phyloP scores from a whole-genome alignment of 2,329 filamentous ascomycete genomes.

The Ophioceras dolichostomum region DNA sequence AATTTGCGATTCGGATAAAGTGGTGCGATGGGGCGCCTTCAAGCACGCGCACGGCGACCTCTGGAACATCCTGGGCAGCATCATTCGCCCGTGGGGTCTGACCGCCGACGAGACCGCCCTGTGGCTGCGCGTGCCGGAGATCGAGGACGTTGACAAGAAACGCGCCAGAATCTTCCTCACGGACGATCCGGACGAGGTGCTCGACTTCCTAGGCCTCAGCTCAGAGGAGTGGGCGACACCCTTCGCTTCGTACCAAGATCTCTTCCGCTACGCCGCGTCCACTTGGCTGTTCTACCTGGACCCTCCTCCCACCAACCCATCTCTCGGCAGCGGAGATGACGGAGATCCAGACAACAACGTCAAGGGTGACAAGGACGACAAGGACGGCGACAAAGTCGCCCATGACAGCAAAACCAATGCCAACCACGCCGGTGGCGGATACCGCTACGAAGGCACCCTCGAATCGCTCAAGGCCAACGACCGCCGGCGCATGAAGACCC shows the following conservation, averaged over 20 bases:
- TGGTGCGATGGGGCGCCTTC: slow-evolving; percentile 53
- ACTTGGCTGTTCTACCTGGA: slow-evolving; percentile 46
- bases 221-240: slow-evolving; percentile 32
- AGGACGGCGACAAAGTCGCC: slow-evolving; percentile 16
- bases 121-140: slow-evolving; percentile 53
- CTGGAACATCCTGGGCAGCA: slow-evolving; percentile 52
- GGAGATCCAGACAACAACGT: slow-evolving; percentile 5
- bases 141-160: slow-evolving; percentile 47
- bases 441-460: neutral
- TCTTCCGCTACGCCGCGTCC: slow-evolving; percentile 49
- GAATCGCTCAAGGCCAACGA: slow-evolving; percentile 37
- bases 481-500: slow-evolving; percentile 37
- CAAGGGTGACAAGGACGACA: slow-evolving; percentile 1
- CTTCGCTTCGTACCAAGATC: slow-evolving; percentile 39
- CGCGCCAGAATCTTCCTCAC: slow-evolving; percentile 49
- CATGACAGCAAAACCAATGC: neutral
- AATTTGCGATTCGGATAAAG: slow-evolving; percentile 27
- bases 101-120: slow-evolving; percentile 52
- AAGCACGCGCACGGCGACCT: slow-evolving; percentile 61
- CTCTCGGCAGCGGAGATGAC: slow-evolving; percentile 4
- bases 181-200: slow-evolving; percentile 36
- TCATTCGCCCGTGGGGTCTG: slow-evolving; percentile 55
- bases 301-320: slow-evolving; percentile 6
- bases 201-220: slow-evolving; percentile 53
- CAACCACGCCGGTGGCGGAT: neutral